A percentile compares a stretch with the other conserved stretches of the same genome.
phyloP scores from a whole-genome alignment of 2,329 filamentous ascomycete species.

The Diaporthe eres region DNA sequence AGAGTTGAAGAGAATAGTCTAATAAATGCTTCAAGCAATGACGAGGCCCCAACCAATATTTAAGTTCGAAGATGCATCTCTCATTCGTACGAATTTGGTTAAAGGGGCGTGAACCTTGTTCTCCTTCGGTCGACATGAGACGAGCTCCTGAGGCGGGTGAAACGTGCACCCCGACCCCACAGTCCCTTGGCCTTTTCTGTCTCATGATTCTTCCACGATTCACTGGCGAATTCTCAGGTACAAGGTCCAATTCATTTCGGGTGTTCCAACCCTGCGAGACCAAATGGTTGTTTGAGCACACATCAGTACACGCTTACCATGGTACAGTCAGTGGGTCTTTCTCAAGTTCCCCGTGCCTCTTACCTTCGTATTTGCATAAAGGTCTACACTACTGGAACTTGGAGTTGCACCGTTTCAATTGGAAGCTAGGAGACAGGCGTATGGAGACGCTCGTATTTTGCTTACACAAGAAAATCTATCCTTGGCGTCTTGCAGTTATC shows the following conservation, averaged over 20 bases:
- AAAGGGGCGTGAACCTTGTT: slow-evolving; percentile 2
- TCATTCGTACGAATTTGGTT: not conserved
- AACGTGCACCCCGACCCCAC: not conserved
- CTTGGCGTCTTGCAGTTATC: too few species aligned
- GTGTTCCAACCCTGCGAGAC: not conserved
- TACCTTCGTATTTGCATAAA: too few species aligned
- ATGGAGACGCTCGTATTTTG: too few species aligned
- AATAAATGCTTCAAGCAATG: not conserved
- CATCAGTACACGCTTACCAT: too few species aligned
- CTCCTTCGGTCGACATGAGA: slow-evolving; percentile 12
- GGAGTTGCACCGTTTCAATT: too few species aligned
- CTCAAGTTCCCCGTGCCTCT: too few species aligned
- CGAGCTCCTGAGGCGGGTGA: slow-evolving; percentile 15
- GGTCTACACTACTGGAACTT: too few species aligned
- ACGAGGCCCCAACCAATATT: not conserved
- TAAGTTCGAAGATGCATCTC: not conserved
- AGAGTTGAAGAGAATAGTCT: not conserved
- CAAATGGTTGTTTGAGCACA: not conserved
- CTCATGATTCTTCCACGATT: not conserved
- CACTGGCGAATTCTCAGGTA: not conserved
- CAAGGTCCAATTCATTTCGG: not conserved
- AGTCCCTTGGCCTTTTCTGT: not conserved
- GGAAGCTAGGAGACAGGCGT: too few species aligned
- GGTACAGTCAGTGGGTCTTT: too few species aligned
- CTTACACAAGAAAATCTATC: too few species aligned